Evolutionary conservation across 169 alveolate species (phyloP), one percentile per base, ranked within the genome.

Genomic region (Cryptosporidium andersoni): DNA sequence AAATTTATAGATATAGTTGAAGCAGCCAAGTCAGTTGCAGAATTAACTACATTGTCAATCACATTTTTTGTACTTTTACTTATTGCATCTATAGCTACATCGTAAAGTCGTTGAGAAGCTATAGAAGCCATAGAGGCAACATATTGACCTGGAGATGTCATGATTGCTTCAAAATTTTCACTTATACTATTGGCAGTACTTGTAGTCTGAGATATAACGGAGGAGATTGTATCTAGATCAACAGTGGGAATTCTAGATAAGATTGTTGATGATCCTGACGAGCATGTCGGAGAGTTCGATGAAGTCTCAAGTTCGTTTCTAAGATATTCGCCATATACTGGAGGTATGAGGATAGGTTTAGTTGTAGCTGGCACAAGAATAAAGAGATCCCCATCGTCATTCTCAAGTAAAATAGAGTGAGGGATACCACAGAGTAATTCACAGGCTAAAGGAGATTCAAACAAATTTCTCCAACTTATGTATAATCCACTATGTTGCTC

Each of bases 401-500:
- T 89, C 36, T 85, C 81, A n/a, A 89, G 81, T 34, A 89, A 81
- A 42, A 89, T 55, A 1, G 90, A 65, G 36, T 80, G 88, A 36
- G 82, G 91, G 56, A 89, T 81, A 11, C 92, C 90, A 49, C 65
- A 48, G 47, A 89, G 81, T 51, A 89, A 49, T 8, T 81, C 88
- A 47, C 80, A 53, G 6, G 90, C 68, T 60, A 82, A 56, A 14
- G 92, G 89, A 47, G 81, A 82, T 12, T 66, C 74, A 14, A 62
- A 45, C 36, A 82, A 55, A 65, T 81, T 81, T 8, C 92, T 80
- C 42, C 88, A 64, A 12, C 90, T 80, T 43, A 89, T 40, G 36
- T 66, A 82, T 12, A 89, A 53, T 37, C 90, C 90, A 52, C 89
- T 81, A 60, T 89, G 90, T 66, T 89, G 92, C 58, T 89, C 92